A percentile compares a stretch with the other conserved stretches of the same genome.
Conservation (phyloP, 1,284 basidiomycete genomes). For the Trametes pubescens region DNA sequence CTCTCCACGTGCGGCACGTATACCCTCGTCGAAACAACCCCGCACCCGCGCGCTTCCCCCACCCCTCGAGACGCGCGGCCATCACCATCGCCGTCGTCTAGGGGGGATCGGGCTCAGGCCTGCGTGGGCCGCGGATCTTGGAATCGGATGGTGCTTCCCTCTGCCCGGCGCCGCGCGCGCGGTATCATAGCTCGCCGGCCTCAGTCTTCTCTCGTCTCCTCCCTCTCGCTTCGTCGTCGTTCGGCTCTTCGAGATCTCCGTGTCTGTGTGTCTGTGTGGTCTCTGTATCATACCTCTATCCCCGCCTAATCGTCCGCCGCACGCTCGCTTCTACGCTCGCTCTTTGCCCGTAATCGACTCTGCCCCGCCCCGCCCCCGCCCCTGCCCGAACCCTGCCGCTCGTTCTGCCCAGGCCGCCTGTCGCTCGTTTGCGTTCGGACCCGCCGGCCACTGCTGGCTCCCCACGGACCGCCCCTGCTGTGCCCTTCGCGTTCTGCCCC, state of each 20-base stretch:
- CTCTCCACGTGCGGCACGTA: conserved; percentile 16
- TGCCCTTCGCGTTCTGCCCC: neutral
- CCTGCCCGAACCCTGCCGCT: conserved; percentile 9
- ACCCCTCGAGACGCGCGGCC: conserved; percentile 9
- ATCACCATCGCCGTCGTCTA: conserved; percentile 6
- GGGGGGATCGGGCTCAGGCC: conserved; percentile 10
- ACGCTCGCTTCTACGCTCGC: conserved; percentile 17
- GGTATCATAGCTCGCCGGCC: neutral
- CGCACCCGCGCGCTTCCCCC: conserved; percentile 4
- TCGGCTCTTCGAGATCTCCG: conserved; percentile 6
- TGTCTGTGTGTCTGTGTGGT: conserved; percentile 5
- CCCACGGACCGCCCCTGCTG: neutral
- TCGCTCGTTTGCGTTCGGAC: conserved; percentile 20
- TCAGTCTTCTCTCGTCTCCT: neutral
- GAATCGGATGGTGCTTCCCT: conserved; percentile 19
- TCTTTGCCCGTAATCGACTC: conserved; percentile 16
- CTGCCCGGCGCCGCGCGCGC: conserved; percentile 16
- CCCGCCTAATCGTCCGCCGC: conserved; percentile 20
- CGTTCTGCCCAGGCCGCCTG: conserved; percentile 21
- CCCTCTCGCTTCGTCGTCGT: neutral
- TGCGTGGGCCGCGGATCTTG: conserved; percentile 28
- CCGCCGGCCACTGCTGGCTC: neutral
- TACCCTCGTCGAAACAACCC: conserved; percentile 17
- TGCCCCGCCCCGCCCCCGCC: neutral
- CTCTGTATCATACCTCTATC: conserved; percentile 21